Conservation (phyloP, 2,329 filamentous ascomycete genomes). For the Leptoxyphium fumago region DNA sequence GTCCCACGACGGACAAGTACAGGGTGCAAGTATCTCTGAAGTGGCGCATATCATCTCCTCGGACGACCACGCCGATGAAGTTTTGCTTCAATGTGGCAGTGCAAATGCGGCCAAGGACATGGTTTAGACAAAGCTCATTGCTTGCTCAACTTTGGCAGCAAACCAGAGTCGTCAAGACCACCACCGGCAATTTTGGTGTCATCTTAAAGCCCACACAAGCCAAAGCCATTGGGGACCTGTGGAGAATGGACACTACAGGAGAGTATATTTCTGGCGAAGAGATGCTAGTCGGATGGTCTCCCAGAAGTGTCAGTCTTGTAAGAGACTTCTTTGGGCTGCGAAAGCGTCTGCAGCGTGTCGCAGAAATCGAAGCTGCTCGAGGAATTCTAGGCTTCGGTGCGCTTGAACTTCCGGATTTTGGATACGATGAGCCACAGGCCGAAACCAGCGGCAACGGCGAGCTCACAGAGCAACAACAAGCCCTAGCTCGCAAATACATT, state of each 20-base stretch:
- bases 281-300: slow-evolving; percentile 67
- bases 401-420: slow-evolving; percentile 31
- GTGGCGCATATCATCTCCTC: slow-evolving; percentile 75
- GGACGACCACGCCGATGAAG: slow-evolving; percentile 73
- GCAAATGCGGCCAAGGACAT: slow-evolving; percentile 71
- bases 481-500: slow-evolving; percentile 39
- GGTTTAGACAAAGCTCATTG: slow-evolving; percentile 74
- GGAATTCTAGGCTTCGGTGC: slow-evolving; percentile 35
- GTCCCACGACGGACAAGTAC: slow-evolving; percentile 83
- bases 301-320: slow-evolving; percentile 80
- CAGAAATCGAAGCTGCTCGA: slow-evolving; percentile 66
- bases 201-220: slow-evolving; percentile 77
- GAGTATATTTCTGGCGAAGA: slow-evolving; percentile 97
- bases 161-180: slow-evolving; percentile 72
- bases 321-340: slow-evolving; percentile 66
- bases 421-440: slow-evolving; percentile 3
- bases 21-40: slow-evolving; percentile 74
- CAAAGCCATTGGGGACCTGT: slow-evolving; percentile 82
- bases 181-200: slow-evolving; percentile 72
- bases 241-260: slow-evolving; percentile 88
- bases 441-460: slow-evolving; percentile 7
- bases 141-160: slow-evolving; percentile 78
- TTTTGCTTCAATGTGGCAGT: slow-evolving; percentile 70
- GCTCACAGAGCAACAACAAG: slow-evolving; percentile 21
- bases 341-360: slow-evolving; percentile 57